Evolutionary conservation across 495 filamentous ascomycete species (phyloP), one percentile per base, ranked within the genome.

Genomic region (Darksidea phi): DNA sequence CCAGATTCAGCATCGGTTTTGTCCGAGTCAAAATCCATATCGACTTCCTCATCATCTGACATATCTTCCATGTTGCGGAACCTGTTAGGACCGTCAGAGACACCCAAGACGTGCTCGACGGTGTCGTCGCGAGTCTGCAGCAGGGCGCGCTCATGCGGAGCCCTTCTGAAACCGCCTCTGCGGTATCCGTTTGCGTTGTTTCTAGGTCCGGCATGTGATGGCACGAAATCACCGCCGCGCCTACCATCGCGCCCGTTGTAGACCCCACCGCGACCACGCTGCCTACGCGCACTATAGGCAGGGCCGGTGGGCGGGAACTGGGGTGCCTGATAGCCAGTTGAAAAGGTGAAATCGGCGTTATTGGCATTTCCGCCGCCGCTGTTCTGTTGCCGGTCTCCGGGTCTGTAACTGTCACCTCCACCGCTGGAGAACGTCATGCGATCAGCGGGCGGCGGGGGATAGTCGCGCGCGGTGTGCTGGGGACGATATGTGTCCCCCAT

Each of bases 21-120:
- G 32, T 57, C 59, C 41, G 41, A 24, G 5, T 56, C 61, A 42
- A 55, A 10, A 3, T 71, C 61, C 57, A 59, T 61, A 0, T 55
- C 57, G 10, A 13, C 55, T 25, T 32, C 28, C 13, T 67, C 67
- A 38, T 48, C 57, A 13, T 59, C 67, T 6, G 64, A 67, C 10
- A 71, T 12, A 25, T 70, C 65, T 6, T 68, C 64, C n/a, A 54
- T n/a, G 43, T 56, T 28, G n/a, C 34, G 42, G 52, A 70, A 72
- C 24, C 48, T 49, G 23, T 64, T 56, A 10, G 43, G 37, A 36
- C 64, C 62, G 17, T 66, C 54, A 25, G 41, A 28, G 46, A 68
- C 64, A 36, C 70, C 70, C 0, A 58, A 32, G 12, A 64, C 34
- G n/a, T 54, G 70, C 48, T 72, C 70, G 11, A 64, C 64, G 1